A percentile compares a stretch with the other conserved stretches of the same genome.
Conservation (phyloP, 2,329 filamentous ascomycete genomes). For the Ambrosiella cleistominuta region DNA sequence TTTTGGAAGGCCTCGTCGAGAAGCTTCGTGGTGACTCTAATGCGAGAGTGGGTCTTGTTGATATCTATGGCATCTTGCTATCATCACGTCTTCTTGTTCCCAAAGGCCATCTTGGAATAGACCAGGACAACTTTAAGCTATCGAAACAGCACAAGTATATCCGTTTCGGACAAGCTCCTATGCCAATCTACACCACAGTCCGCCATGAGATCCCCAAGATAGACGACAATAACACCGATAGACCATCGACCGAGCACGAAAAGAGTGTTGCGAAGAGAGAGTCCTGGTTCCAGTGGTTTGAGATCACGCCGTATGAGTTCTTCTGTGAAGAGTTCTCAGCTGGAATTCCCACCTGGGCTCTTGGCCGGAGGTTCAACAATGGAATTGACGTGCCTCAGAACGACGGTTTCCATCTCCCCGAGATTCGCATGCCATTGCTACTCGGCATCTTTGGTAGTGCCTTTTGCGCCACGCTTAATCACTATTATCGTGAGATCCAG, state of each 20-base stretch:
- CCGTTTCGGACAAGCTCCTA: conserved; percentile 59
- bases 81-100: conserved; percentile 74
- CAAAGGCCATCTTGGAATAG: conserved; percentile 44
- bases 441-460: conserved; percentile 95
- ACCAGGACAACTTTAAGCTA: conserved; percentile 68
- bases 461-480: conserved; percentile 86
- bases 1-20: conserved; percentile 76
- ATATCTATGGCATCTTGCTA: conserved; percentile 76
- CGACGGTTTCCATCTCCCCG: conserved; percentile 55
- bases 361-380: conserved; percentile 64
- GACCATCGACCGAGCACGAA: conserved; percentile 25
- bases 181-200: conserved; percentile 92
- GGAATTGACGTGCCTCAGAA: conserved; percentile 49
- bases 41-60: conserved; percentile 76
- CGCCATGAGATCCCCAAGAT: conserved; percentile 72
- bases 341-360: conserved; percentile 86
- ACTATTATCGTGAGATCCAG: conserved; percentile 90
- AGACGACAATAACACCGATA: conserved; percentile 18
- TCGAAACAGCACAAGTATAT: conserved; percentile 70
- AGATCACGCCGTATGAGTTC: conserved; percentile 85
- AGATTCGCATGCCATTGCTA: conserved; percentile 65
- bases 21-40: conserved; percentile 67
- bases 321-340: conserved; percentile 85
- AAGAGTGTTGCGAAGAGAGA: conserved; percentile 39
- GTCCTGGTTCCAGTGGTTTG: conserved; percentile 96